phyloP scores from a whole-genome alignment of 352 stramenopile genomes.

The Phytophthora sansomeana region DNA sequence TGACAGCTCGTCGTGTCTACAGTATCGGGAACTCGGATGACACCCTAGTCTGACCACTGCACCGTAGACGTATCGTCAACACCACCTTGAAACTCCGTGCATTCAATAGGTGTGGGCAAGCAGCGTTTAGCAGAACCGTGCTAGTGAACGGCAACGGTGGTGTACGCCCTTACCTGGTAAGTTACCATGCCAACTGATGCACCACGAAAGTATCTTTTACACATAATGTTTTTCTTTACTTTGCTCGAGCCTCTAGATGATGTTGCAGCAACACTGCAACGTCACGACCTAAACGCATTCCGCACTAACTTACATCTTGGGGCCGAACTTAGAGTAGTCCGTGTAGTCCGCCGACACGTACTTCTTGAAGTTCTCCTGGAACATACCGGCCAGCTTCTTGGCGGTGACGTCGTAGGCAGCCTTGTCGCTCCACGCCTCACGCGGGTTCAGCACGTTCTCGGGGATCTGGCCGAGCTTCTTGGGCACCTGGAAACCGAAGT shows the following conservation, averaged over 20 bases:
- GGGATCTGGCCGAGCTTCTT: constrained; percentile 89
- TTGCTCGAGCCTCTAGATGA: constrained; percentile 21
- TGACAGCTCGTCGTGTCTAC: too few species aligned
- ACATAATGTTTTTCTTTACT: constrained; percentile 24
- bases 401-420: constrained; percentile 91
- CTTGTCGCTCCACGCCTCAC: constrained; percentile 94
- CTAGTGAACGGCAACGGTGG: too few species aligned
- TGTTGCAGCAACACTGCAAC: neutral
- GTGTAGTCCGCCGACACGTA: constrained; percentile 94
- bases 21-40: too few species aligned
- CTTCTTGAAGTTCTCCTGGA: constrained; percentile 97
- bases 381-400: constrained; percentile 96
- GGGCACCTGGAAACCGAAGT: constrained; percentile 97
- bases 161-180: too few species aligned
- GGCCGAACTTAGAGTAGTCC: constrained; percentile 97
- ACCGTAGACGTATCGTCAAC: too few species aligned
- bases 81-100: too few species aligned
- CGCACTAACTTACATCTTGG: constrained; percentile 69
- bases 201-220: constrained; percentile 16
- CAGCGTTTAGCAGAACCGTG: too few species aligned
- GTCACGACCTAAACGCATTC: constrained; percentile 8
- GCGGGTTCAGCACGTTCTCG: constrained; percentile 91
- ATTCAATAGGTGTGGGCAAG: too few species aligned
- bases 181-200: too few species aligned
- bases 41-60: too few species aligned